Percentiles rank a stretch among this genome's conserved stretches.
These are phyloP conservation scores for Teunomyces barrocoloradensis DNA, from an alignment of 805 yeast genomes.

Conservation along the genomic window DNA sequence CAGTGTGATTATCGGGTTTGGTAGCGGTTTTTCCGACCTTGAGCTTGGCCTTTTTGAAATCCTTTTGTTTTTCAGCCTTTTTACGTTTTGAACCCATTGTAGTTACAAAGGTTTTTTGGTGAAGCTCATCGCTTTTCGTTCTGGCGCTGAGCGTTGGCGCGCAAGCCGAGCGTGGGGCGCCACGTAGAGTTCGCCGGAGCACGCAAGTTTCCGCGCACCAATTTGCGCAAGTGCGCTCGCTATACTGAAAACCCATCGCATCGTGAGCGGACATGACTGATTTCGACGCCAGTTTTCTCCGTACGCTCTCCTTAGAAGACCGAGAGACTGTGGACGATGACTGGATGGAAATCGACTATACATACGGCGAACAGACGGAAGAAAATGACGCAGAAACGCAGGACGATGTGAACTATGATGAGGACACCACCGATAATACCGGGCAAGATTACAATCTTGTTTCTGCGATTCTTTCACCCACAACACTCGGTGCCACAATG, in stretches of 20 bases:
- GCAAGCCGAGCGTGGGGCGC: too few relatives aligned
- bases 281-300: slow-evolving; percentile 22
- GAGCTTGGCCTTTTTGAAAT: slow-evolving; percentile 73
- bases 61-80: slow-evolving; percentile 65
- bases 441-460: slow-evolving; percentile 10
- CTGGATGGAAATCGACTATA: slow-evolving; percentile 17
- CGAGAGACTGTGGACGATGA: slow-evolving; percentile 13
- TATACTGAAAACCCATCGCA: not conserved
- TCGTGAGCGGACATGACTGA: slow-evolving; percentile 9
- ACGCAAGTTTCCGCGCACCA: not conserved
- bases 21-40: slow-evolving; percentile 83
- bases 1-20: slow-evolving; percentile 74
- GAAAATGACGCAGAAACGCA: not conserved
- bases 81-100: slow-evolving; percentile 45
- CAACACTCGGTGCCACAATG: slow-evolving; percentile 39
- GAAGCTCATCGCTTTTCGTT: not conserved
- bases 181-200: not conserved
- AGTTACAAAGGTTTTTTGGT: not conserved
- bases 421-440: slow-evolving; percentile 2
- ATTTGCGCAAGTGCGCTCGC: not conserved
- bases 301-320: slow-evolving; percentile 25
- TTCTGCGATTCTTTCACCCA: slow-evolving; percentile 31
- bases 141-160: not conserved
- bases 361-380: not conserved
- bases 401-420: not conserved